Evolutionary conservation across 1,284 basidiomycete genomes (phyloP).

Genomic region (Lentinula novae-zelandiae): DNA sequence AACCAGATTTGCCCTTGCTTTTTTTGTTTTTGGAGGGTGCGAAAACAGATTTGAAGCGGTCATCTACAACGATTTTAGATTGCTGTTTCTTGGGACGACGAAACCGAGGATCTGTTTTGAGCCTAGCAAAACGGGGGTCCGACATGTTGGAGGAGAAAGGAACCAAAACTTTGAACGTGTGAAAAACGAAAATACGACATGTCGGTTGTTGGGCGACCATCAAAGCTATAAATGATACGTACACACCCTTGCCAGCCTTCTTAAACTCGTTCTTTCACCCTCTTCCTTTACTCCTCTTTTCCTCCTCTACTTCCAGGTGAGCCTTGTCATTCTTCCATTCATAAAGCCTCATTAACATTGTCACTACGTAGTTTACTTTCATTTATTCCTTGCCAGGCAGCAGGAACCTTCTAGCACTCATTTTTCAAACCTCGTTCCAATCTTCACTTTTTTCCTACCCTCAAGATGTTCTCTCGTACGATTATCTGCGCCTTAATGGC

Average conservation of each 20-base stretch:
- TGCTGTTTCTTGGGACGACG: slow-evolving; percentile 77
- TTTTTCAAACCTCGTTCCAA: slow-evolving; percentile 18
- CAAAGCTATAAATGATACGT: background rate
- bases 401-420: slow-evolving; percentile 25
- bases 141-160: slow-evolving; percentile 44
- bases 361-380: slow-evolving; percentile 25
- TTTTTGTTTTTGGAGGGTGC: slow-evolving; percentile 40
- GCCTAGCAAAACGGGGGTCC: slow-evolving; percentile 82
- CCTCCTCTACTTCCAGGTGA: slow-evolving; percentile 17
- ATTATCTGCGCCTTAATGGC: slow-evolving; percentile 38
- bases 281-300: slow-evolving; percentile 18
- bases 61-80: slow-evolving; percentile 86
- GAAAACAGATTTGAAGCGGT: slow-evolving; percentile 89
- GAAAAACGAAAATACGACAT: background rate
- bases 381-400: slow-evolving; percentile 28
- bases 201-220: background rate
- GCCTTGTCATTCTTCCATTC: background rate
- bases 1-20: slow-evolving; percentile 43
- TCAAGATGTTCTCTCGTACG: slow-evolving; percentile 42
- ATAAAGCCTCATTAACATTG: too few relatives aligned
- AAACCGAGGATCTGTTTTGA: slow-evolving; percentile 93
- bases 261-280: slow-evolving; percentile 6
- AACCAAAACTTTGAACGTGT: background rate
- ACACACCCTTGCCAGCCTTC: background rate
- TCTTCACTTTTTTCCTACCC: slow-evolving; percentile 22